Conservation (phyloP, 345 rosid genomes). For the Bruguiera parviflora region DNA sequence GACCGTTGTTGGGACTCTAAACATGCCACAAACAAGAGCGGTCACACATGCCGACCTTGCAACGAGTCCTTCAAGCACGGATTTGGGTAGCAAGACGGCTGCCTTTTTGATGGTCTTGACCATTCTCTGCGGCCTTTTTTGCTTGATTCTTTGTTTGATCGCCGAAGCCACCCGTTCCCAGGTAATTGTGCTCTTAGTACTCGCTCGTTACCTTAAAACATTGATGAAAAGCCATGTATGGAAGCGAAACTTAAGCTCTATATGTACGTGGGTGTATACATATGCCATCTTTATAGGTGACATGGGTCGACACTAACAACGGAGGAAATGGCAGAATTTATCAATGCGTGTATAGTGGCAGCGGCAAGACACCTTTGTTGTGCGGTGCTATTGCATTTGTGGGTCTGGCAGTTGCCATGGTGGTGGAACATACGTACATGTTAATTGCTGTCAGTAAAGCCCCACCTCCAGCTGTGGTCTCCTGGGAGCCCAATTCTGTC, state of each 20-base stretch:
- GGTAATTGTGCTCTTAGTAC: constrained; percentile 30
- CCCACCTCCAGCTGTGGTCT: constrained; percentile 42
- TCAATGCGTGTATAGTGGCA: constrained; percentile 65
- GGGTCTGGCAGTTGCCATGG: constrained; percentile 63
- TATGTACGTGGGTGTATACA: background rate
- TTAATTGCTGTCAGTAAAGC: constrained; percentile 63
- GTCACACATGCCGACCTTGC: constrained; percentile 87
- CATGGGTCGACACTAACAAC: constrained; percentile 33
- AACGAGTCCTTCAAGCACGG: constrained; percentile 46
- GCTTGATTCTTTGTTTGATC: constrained; percentile 76
- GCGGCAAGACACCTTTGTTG: constrained; percentile 67
- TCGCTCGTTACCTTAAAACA: too few species aligned
- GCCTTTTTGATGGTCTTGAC: constrained; percentile 47
- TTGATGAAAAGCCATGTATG: too few species aligned
- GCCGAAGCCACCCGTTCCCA: constrained; percentile 90
- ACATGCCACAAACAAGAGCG: constrained; percentile 49
- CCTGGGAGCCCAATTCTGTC: constrained; percentile 49
- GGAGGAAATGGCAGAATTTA: constrained; percentile 20
- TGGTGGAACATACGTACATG: constrained; percentile 59
- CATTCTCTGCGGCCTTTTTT: constrained; percentile 59
- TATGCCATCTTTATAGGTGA: constrained; percentile 39
- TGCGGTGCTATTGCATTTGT: constrained; percentile 58
- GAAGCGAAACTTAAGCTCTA: background rate
- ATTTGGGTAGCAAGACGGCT: constrained; percentile 69
- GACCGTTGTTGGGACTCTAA: background rate